phyloP scores from a whole-genome alignment of 202 grass and related monocot species.

The Carex arenaria region DNA sequence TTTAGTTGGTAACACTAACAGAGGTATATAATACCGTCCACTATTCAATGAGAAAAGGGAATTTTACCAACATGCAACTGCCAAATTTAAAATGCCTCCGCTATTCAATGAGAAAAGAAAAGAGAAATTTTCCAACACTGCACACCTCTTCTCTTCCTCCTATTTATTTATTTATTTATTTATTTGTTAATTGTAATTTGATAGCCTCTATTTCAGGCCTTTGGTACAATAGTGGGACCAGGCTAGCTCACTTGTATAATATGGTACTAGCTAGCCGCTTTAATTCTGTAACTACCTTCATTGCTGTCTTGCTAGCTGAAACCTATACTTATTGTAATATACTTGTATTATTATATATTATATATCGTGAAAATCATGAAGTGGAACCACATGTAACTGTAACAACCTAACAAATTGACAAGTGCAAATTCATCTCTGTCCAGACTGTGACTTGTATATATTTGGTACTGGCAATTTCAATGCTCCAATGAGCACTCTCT shows the following conservation, averaged over 20 bases:
- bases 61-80: neutral
- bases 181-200: neutral
- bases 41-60: too few relatives aligned
- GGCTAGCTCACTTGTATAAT: neutral
- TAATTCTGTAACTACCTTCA: constrained; percentile 17
- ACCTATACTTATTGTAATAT: neutral
- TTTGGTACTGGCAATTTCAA: constrained; percentile 2
- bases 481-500: neutral
- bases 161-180: constrained; percentile 9
- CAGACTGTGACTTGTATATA: constrained; percentile 7
- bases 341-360: neutral
- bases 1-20: neutral
- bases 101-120: neutral
- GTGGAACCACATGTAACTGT: constrained; percentile 12
- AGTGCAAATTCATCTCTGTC: constrained; percentile 1
- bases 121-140: neutral
- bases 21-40: neutral
- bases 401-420: constrained; percentile 8
- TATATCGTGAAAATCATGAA: constrained; percentile 1
- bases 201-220: neutral
- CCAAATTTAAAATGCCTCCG: neutral
- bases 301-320: neutral
- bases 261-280: constrained; percentile 5
- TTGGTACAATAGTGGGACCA: constrained; percentile 1
- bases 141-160: neutral